Base-by-base conservation (phyloP, 257 asterid genomes). In the Coffea canephora region DNA sequence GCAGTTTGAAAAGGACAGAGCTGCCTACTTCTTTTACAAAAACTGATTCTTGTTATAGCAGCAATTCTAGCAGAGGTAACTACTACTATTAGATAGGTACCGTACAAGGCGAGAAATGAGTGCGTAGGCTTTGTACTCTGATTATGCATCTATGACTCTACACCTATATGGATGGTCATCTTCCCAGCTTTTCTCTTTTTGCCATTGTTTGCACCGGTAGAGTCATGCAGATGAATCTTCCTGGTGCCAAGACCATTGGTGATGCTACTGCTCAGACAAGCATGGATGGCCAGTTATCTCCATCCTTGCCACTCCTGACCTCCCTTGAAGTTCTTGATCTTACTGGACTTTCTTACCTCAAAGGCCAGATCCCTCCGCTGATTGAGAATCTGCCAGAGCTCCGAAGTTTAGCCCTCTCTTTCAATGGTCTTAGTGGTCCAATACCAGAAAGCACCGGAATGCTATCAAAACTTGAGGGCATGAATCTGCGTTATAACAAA, bases 201-300 rank as follows among this genome's bases (percentile, higher is more conserved):
- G 95, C 92, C 12, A 80, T 92, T 77, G 50, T 73, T 6, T 90
- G 92, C 23, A 88, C 89, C 19, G 86, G 87, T 3, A 86, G 95
- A 86, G 95, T 92, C 14, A 89, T 83, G 62, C 75, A 87, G 81
- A 67, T 92, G 41, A 87, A 83, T 77, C 92, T 92, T 49, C 91
- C 93, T 4, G 92, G 91, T 54, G 81, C 83, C 13, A 79, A 31
- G 78, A 83, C 91, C 18, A 69, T 69, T 62, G 86, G 79, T 49
- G 83, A 75, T 61, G 77, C 81, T 59, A 95, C 92, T 46, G 39
- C 82, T 36, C 91, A 85, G 50, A 65, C 91, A 0, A 69, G 67
- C 39, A 88, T 89, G 92, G 72, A n/a, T 8, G 95, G 97, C 68
- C 55, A 31, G 61, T 68, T 90, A 21, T 83, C 95, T 4, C 77